Evolutionary conservation across 2,329 filamentous ascomycete genomes (phyloP), one percentile per base, ranked within the genome.

Genomic region (Aureobasidium sp.): DNA sequence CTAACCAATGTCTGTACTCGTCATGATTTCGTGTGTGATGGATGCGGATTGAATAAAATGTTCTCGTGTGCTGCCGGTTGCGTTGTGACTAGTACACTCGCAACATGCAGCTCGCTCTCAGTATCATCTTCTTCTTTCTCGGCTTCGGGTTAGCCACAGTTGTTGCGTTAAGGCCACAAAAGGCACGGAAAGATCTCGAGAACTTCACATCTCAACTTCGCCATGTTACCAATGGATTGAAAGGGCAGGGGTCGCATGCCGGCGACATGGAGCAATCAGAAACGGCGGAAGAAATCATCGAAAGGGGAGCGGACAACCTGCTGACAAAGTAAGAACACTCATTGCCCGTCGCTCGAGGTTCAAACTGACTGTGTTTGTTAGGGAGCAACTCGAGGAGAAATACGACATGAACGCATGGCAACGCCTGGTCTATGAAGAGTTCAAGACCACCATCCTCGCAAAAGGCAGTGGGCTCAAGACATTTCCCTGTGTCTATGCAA

Each of bases 321-420:
- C 56, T 54, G 49, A 61, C 60, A 22, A 54, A 47, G 60, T 56
- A 40, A 19, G 60, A 44, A 15, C 12, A 1, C 37, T 8, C 15
- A 14, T 45, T 19, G 17, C 14, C 48, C n/a, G 52, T 37, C 17
- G 27, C n/a, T 24, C 17, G 29, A 40, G 3, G 24, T 19, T 2
- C 7, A 8, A 12, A 17, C 60, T 66, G 37, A 62, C 62, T 2
- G 39, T 31, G 14, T 48, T 12, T 3, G 2, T 52, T 29, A 33
- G 64, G 50, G 65, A 66, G 39, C 62, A 64, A 37, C 47, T 66
- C 31, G 65, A 66, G 39, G 53, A 57, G 19, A 50, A 63, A 14
- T 66, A 48, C 29, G 64, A 65, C 42, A 65, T 65, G 64, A 40
- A 66, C 49, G 56, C 65, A 40, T 66, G 65, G 65, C 65, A 66